Evolutionary conservation across 106 monocot genomes (phyloP).

Genomic region (Acorus gramineus): DNA sequence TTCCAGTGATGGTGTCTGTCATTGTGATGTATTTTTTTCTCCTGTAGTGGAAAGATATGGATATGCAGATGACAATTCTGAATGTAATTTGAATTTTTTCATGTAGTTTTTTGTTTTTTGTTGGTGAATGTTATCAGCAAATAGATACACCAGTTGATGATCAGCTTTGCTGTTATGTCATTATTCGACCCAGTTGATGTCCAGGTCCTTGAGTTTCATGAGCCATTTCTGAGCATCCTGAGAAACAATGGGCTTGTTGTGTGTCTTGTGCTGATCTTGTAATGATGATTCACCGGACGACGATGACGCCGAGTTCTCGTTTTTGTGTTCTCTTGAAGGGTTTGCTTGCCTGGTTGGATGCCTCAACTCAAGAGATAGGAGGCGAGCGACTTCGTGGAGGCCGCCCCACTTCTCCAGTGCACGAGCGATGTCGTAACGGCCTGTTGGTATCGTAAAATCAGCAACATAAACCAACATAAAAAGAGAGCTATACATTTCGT

Average conservation of each 20-base stretch:
- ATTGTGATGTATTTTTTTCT: no score
- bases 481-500: not conserved
- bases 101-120: no score
- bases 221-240: constrained; percentile 85
- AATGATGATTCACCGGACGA: not conserved
- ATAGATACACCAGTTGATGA: no score
- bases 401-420: constrained; percentile 99
- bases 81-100: no score
- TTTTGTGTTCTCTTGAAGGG: constrained; percentile 13
- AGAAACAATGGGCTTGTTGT: constrained; percentile 26
- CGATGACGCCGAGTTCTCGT: constrained; percentile 1
- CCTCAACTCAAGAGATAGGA: constrained; percentile 64
- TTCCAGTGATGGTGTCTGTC: constrained; percentile 7
- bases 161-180: not conserved
- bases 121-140: no score
- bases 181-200: constrained; percentile 73
- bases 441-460: constrained; percentile 12
- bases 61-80: no score
- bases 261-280: constrained; percentile 13
- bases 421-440: constrained; percentile 87
- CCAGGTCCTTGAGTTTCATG: constrained; percentile 67
- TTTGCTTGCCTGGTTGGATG: constrained; percentile 24
- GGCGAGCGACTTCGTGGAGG: constrained; percentile 79
- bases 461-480: not conserved
- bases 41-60: no score